Evolutionary conservation across 2,329 filamentous ascomycete genomes (phyloP).

Genomic region (Fusarium pseudonygamai): DNA sequence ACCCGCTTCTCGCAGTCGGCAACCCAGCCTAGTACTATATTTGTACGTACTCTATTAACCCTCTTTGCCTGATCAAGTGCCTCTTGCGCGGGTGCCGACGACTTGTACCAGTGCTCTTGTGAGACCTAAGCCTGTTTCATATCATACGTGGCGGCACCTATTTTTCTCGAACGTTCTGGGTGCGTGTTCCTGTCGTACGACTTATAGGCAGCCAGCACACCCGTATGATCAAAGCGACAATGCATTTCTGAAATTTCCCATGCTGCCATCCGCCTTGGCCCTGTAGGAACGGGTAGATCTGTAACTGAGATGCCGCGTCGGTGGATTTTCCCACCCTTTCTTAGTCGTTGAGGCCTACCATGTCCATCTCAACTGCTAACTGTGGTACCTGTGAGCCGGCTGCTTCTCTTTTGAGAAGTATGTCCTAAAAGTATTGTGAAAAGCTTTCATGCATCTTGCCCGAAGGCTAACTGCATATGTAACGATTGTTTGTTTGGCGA

Average conservation of each 20-base stretch:
- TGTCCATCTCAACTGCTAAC: background rate
- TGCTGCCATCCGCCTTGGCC: conserved; percentile 11
- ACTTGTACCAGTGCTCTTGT: conserved; percentile 4
- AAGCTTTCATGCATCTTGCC: conserved; percentile 23
- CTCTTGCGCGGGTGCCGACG: conserved; percentile 15
- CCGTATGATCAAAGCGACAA: conserved; percentile 18
- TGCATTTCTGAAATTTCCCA: conserved; percentile 18
- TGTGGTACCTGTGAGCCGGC: background rate
- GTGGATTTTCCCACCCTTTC: conserved; percentile 3
- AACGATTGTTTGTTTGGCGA: conserved; percentile 26
- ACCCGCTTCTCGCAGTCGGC: conserved; percentile 13
- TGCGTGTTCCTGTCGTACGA: conserved; percentile 29
- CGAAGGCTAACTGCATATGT: conserved; percentile 32
- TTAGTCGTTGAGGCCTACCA: conserved; percentile 28
- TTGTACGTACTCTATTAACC: conserved; percentile 10
- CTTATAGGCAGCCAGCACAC: conserved; percentile 10
- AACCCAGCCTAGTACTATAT: conserved; percentile 3
- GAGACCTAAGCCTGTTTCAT: conserved; percentile 27
- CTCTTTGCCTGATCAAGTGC: conserved; percentile 8
- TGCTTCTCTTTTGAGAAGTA: background rate
- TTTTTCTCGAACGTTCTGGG: conserved; percentile 38
- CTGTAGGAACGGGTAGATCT: background rate
- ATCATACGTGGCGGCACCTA: conserved; percentile 33
- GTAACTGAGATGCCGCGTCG: background rate
- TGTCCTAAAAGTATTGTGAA: conserved; percentile 12